Percentiles rank a stretch among this genome's conserved stretches.
These are phyloP conservation scores for Plasmodium gaboni DNA, from an alignment of 169 alveolate species.

Conservation along the genomic window DNA sequence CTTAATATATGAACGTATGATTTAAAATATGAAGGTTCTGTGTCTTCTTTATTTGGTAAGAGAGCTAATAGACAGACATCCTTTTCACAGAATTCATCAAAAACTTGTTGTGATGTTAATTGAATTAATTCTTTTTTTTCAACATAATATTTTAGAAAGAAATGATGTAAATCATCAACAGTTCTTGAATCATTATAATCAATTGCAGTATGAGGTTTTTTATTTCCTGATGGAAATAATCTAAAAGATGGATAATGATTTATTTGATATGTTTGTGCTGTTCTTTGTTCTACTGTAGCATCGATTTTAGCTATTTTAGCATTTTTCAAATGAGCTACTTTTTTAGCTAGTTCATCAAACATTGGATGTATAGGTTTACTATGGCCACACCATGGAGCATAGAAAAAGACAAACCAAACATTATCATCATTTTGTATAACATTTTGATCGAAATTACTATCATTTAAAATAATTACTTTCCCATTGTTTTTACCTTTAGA, in stretches of 20 bases:
- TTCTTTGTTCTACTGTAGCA: slow-evolving; percentile 81
- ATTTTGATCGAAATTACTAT: slow-evolving; percentile 79
- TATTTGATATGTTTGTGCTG: slow-evolving; percentile 77
- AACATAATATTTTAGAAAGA: slow-evolving; percentile 81
- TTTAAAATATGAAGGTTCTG: slow-evolving; percentile 88
- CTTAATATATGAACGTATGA: slow-evolving; percentile 83
- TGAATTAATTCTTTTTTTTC: slow-evolving; percentile 77
- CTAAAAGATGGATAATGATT: slow-evolving; percentile 91
- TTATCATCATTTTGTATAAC: slow-evolving; percentile 85
- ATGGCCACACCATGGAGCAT: slow-evolving; percentile 99
- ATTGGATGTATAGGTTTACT: slow-evolving; percentile 97
- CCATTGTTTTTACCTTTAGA: slow-evolving; percentile 61
- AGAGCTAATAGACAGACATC: slow-evolving; percentile 91
- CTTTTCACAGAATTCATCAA: slow-evolving; percentile 84
- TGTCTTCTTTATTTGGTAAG: slow-evolving; percentile 93
- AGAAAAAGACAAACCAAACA: slow-evolving; percentile 91
- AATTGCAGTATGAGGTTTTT: slow-evolving; percentile 82
- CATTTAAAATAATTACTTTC: slow-evolving; percentile 82
- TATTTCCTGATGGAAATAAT: slow-evolving; percentile 90
- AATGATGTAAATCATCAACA: slow-evolving; percentile 88
- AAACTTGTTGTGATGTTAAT: slow-evolving; percentile 76
- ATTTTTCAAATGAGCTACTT: slow-evolving; percentile 89
- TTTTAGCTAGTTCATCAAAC: slow-evolving; percentile 91
- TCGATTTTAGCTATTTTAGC: slow-evolving; percentile 87
- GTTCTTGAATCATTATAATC: slow-evolving; percentile 91